Conservation (phyloP, 257 asterid species). For the Vinca minor region DNA sequence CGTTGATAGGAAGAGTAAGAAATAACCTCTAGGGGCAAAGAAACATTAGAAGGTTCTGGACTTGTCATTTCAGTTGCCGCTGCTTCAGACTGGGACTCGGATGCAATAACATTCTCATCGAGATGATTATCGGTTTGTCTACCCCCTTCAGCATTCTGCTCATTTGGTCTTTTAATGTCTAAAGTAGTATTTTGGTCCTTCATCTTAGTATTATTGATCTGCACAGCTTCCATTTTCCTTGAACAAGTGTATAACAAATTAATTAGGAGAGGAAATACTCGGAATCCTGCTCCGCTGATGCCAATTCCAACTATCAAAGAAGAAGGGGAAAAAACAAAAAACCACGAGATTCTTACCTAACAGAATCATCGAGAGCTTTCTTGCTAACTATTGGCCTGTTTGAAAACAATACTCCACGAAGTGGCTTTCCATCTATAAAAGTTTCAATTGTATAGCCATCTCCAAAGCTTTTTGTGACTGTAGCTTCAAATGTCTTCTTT, state of each 20-base stretch:
- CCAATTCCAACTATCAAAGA: not conserved
- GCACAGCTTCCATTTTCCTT: conserved; percentile 44
- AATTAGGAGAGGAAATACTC: conserved; percentile 16
- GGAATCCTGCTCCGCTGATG: not conserved
- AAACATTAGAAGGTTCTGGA: conserved; percentile 33
- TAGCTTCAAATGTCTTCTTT: conserved; percentile 75
- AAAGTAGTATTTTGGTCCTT: conserved; percentile 28
- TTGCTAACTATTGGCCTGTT: conserved; percentile 39
- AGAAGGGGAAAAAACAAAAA: too few species aligned
- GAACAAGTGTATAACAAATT: not conserved
- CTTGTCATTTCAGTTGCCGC: conserved; percentile 37
- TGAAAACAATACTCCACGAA: conserved; percentile 74
- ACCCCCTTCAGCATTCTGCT: conserved; percentile 30
- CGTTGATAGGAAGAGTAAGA: not conserved
- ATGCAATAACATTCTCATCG: conserved; percentile 26
- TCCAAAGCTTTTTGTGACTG: conserved; percentile 55
- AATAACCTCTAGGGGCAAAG: conserved; percentile 48
- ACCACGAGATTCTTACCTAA: conserved; percentile 30
- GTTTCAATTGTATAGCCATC: conserved; percentile 78
- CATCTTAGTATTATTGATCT: conserved; percentile 30
- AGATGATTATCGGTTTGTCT: conserved; percentile 34
- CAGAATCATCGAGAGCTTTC: conserved; percentile 33
- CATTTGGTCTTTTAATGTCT: conserved; percentile 31
- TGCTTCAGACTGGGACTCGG: conserved; percentile 31
- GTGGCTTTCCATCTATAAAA: conserved; percentile 71